Conservation (phyloP, 129 eudicot species). For the Flaveria ramosissima region DNA sequence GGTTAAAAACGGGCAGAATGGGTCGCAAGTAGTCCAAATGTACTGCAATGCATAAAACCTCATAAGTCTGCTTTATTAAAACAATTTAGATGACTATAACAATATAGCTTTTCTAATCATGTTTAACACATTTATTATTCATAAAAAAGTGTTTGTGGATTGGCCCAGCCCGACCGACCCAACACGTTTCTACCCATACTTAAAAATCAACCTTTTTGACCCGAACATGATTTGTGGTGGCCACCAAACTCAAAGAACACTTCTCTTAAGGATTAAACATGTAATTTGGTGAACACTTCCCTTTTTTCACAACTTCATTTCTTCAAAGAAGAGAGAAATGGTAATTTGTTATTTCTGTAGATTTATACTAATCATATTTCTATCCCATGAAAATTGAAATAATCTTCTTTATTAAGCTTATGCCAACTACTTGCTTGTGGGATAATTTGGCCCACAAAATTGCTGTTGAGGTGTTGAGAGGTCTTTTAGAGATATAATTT, state of each 20-base stretch:
- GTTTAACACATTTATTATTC: background rate
- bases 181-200: background rate
- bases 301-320: background rate
- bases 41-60: background rate
- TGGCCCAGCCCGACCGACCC: background rate
- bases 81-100: background rate
- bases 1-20: background rate
- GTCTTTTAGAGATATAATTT: background rate
- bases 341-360: background rate
- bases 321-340: background rate
- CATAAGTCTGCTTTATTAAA: background rate
- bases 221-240: background rate
- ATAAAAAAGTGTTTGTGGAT: background rate
- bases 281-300: background rate
- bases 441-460: conserved; percentile 5
- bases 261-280: background rate
- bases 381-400: conserved; percentile 9
- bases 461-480: conserved; percentile 14
- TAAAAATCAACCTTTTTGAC: background rate
- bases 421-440: conserved; percentile 9
- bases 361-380: background rate
- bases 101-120: background rate
- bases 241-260: background rate
- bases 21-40: background rate
- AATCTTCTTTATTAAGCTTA: conserved; percentile 6